A percentile compares a stretch with the other conserved stretches of the same genome.
Conservation (phyloP, 371 early-diverging fungal species). For the Batrachochytrium dendrobatidis region DNA sequence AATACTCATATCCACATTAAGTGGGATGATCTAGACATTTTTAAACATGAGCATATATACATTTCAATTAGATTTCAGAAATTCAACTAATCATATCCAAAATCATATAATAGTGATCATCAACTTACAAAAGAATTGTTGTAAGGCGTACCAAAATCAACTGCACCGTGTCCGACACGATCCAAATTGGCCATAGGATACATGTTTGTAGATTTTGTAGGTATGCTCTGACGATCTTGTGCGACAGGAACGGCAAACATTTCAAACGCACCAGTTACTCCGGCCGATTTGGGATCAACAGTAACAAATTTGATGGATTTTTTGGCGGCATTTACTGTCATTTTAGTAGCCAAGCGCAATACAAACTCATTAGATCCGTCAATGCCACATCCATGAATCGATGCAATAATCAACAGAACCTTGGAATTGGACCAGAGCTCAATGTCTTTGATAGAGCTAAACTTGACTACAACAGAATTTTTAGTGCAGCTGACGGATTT, state of each 20-base stretch:
- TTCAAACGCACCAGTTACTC: background rate
- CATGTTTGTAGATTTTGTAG: background rate
- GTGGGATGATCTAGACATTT: too few relatives aligned
- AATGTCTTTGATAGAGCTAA: background rate
- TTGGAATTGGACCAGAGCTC: background rate
- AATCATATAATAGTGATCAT: too few relatives aligned
- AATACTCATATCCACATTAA: background rate
- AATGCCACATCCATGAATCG: constrained; percentile 1
- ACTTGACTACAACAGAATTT: background rate
- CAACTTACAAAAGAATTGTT: too few relatives aligned
- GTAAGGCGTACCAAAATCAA: too few relatives aligned
- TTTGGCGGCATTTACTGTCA: background rate
- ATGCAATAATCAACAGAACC: background rate
- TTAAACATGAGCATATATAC: too few relatives aligned
- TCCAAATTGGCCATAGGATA: too few relatives aligned
- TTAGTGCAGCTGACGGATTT: background rate
- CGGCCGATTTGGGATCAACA: background rate
- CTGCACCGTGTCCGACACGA: too few relatives aligned
- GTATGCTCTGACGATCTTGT: background rate
- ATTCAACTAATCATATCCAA: too few relatives aligned
- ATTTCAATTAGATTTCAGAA: too few relatives aligned
- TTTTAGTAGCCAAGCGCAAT: background rate
- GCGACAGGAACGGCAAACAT: background rate
- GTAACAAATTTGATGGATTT: background rate
- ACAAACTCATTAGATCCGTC: background rate